Evolutionary conservation across 2,329 filamentous ascomycete genomes (phyloP).

Genomic region (Aureobasidium lini): DNA sequence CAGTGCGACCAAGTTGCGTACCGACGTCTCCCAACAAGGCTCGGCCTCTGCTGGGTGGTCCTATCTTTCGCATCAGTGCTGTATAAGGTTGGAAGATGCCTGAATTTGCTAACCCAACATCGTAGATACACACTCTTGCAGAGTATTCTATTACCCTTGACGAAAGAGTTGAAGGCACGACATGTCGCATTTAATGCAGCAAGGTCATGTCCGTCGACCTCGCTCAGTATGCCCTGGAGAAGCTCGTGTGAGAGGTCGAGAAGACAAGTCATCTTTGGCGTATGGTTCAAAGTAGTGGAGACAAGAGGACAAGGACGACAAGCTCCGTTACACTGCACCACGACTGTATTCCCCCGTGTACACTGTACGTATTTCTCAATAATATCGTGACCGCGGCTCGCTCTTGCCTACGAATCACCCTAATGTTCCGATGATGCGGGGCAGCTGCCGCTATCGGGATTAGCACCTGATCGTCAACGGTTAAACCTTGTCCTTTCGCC

Average conservation of each 20-base stretch:
- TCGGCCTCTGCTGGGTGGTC: conserved; percentile 17
- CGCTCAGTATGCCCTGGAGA: conserved; percentile 52
- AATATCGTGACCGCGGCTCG: conserved; percentile 3
- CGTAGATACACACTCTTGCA: conserved; percentile 56
- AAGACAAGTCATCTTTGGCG: conserved; percentile 28
- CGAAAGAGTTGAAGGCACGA: conserved; percentile 45
- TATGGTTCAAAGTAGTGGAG: too few relatives aligned
- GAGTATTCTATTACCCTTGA: conserved; percentile 52
- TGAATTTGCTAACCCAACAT: neutral
- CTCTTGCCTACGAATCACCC: neutral
- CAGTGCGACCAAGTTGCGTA: conserved; percentile 30
- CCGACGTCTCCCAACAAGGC: conserved; percentile 30
- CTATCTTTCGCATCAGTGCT: neutral
- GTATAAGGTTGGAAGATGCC: conserved; percentile 14
- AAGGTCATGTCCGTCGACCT: conserved; percentile 52
- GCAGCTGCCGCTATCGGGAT: neutral
- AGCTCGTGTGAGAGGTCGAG: conserved; percentile 54
- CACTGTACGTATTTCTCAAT: neutral
- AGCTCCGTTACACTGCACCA: neutral
- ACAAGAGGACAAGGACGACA: neutral
- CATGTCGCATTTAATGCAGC: conserved; percentile 46
- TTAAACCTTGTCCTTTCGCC: neutral
- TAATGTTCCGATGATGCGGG: conserved; percentile 5
- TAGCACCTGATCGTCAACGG: neutral
- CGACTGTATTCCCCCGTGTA: neutral